Conservation (phyloP, 2,329 filamentous ascomycete genomes). For the Fusarium chuoi region DNA sequence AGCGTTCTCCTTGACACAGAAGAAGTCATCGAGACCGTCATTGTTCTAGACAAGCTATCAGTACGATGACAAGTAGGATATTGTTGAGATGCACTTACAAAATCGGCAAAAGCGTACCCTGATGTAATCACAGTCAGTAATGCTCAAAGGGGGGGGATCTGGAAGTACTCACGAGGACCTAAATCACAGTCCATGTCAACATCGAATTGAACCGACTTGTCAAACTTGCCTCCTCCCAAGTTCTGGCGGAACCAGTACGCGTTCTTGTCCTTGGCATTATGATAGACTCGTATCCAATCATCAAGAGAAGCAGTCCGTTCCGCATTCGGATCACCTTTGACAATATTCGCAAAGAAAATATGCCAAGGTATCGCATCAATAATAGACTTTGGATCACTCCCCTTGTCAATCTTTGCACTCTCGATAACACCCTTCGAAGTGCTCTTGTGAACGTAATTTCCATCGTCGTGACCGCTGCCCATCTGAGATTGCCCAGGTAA, state of each 20-base stretch:
- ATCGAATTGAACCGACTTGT: background rate
- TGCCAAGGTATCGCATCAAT: background rate
- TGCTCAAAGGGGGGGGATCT: fast-evolving
- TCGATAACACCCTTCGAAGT: background rate
- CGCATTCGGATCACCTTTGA: background rate
- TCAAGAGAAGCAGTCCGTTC: background rate
- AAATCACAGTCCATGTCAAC: background rate
- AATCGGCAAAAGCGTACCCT: background rate
- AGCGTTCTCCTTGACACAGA: background rate
- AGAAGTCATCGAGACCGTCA: background rate
- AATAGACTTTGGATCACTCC: background rate
- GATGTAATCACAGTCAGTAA: fast-evolving
- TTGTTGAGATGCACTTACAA: background rate
- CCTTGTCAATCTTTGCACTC: background rate
- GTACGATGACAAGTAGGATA: too few relatives aligned
- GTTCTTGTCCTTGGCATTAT: background rate
- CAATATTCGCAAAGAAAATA: background rate
- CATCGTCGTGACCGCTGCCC: background rate
- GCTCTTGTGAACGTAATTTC: background rate
- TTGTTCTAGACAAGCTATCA: background rate
- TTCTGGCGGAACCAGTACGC: background rate
- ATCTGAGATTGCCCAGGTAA: background rate
- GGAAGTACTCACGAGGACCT: background rate
- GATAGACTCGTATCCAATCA: background rate
- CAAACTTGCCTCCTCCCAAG: background rate